Evolutionary conservation across 1,139 yeast species (phyloP).

Genomic region (Kazachstania sp.): DNA sequence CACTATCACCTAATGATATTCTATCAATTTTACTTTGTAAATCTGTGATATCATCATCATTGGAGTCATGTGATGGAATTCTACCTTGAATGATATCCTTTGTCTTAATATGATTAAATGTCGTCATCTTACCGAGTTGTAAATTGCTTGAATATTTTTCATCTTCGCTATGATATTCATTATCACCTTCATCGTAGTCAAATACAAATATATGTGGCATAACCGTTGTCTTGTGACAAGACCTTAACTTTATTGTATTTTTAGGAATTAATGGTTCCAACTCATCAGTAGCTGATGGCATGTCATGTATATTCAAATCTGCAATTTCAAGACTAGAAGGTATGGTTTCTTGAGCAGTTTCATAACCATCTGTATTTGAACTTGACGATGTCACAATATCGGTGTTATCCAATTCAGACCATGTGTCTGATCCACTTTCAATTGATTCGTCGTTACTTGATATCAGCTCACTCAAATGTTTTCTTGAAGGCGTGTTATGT

Average conservation of each 20-base stretch:
- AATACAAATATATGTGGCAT: conserved; percentile 3
- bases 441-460: conserved; percentile 19
- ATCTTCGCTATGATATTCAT: background rate
- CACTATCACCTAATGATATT: conserved; percentile 4
- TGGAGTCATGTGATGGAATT: background rate
- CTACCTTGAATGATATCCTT: background rate
- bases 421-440: conserved; percentile 12
- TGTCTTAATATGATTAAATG: background rate
- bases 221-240: conserved; percentile 2
- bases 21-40: conserved; percentile 14
- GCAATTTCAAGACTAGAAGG: conserved; percentile 9
- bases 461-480: conserved; percentile 6
- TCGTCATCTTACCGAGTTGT: background rate
- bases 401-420: conserved; percentile 21
- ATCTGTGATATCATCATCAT: conserved; percentile 5
- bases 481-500: background rate
- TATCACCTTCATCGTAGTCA: background rate
- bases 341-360: conserved; percentile 12
- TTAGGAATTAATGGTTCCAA: background rate
- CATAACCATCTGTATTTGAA: conserved; percentile 9
- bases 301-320: conserved; percentile 5
- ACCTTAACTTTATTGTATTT: background rate
- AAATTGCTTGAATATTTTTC: background rate
- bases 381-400: conserved; percentile 8
- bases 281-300: background rate